phyloP scores from a whole-genome alignment of 345 rosid genomes.

The Murraya koenigii region DNA sequence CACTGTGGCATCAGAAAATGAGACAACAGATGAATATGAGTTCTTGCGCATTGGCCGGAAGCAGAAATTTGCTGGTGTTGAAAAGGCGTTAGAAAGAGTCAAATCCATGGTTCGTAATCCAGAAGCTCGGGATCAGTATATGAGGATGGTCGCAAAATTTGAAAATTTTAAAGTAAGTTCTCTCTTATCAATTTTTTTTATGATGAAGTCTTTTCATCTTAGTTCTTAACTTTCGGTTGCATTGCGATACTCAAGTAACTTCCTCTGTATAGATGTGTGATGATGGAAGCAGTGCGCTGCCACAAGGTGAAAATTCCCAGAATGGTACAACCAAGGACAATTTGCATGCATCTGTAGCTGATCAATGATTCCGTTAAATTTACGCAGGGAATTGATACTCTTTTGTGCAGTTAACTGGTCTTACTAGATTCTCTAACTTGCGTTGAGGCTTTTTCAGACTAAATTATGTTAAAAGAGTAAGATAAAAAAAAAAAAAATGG shows the following conservation, averaged over 20 bases:
- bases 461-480: background rate
- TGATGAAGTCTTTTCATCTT: background rate
- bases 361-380: background rate
- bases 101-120: slow-evolving; percentile 57
- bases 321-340: background rate
- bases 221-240: background rate
- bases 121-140: slow-evolving; percentile 61
- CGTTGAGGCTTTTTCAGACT: background rate
- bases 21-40: slow-evolving; percentile 50
- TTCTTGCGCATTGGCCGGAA: slow-evolving; percentile 43
- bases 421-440: slow-evolving; percentile 15
- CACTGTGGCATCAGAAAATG: slow-evolving; percentile 14
- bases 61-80: slow-evolving; percentile 56
- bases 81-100: slow-evolving; percentile 61
- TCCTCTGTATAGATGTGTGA: slow-evolving; percentile 23
- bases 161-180: slow-evolving; percentile 33
- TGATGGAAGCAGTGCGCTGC: slow-evolving; percentile 11
- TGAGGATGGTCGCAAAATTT: slow-evolving; percentile 46
- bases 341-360: background rate
- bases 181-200: background rate
- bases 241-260: too few species aligned
- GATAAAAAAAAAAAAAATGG: too few species aligned
- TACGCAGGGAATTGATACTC: background rate
- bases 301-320: background rate
- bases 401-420: slow-evolving; percentile 2